Conservation (phyloP, 495 filamentous ascomycete species). For the Talaromyces ruber region DNA sequence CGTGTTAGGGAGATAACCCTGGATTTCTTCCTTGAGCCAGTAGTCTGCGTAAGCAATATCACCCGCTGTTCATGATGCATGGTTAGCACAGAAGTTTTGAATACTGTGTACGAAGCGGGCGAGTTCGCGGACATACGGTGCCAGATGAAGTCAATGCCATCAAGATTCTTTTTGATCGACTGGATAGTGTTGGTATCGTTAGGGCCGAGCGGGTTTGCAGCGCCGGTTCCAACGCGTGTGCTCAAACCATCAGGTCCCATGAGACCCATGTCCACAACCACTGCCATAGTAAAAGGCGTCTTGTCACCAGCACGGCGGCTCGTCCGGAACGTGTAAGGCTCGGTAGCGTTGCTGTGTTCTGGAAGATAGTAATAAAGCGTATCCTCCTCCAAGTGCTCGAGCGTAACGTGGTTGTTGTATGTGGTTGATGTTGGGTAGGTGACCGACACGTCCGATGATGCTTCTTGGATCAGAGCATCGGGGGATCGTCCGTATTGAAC, state of each 20-base stretch:
- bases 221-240: constrained; percentile 13
- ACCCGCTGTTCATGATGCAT: too few relatives aligned
- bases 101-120: too few relatives aligned
- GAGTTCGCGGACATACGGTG: too few relatives aligned
- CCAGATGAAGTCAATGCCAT: constrained; percentile 28
- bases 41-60: constrained; percentile 38
- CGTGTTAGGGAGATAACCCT: constrained; percentile 23
- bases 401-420: constrained; percentile 31
- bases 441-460: constrained; percentile 17
- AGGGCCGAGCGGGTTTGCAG: constrained; percentile 16
- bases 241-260: constrained; percentile 24
- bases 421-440: constrained; percentile 29
- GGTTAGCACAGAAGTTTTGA: too few relatives aligned
- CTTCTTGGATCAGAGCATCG: constrained; percentile 9
- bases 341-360: not conserved
- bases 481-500: constrained; percentile 17
- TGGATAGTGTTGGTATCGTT: constrained; percentile 29
- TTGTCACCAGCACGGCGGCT: constrained; percentile 14
- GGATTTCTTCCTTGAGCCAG: constrained; percentile 33
- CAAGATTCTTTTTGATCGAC: constrained; percentile 12
- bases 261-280: constrained; percentile 29
- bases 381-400: constrained; percentile 19
- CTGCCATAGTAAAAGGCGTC: constrained; percentile 19
- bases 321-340: constrained; percentile 20
- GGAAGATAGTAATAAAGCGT: constrained; percentile 26